phyloP scores from a whole-genome alignment of 2,329 filamentous ascomycete species.

The Trichoderma lentiforme region DNA sequence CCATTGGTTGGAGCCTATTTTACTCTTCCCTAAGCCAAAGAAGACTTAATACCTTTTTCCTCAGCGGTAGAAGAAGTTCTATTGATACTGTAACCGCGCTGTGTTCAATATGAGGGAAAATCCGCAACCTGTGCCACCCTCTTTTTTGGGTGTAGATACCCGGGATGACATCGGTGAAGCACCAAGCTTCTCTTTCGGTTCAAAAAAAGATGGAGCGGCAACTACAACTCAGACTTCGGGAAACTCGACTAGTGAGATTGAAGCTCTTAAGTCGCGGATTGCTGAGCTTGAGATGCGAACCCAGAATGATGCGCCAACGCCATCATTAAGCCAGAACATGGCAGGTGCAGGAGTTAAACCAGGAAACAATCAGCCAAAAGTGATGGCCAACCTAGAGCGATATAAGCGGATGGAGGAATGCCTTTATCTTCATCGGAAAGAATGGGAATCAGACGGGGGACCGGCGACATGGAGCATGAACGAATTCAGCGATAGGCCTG shows the following conservation, averaged over 20 bases:
- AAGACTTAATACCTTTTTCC: neutral
- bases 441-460: neutral
- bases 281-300: neutral
- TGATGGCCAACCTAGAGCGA: neutral
- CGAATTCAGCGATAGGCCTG: neutral
- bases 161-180: neutral
- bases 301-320: neutral
- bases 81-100: neutral
- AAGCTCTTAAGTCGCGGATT: neutral
- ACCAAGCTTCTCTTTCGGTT: neutral
- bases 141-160: neutral
- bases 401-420: constrained; percentile 6
- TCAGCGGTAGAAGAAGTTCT: neutral
- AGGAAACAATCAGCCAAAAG: neutral
- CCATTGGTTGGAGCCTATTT: neutral
- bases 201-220: neutral
- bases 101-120: neutral
- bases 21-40: neutral
- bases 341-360: neutral
- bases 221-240: neutral
- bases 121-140: neutral
- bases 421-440: neutral
- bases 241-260: neutral
- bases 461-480: neutral
- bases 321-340: neutral